These are phyloP conservation scores for Strobilomyces dryophilus DNA, from an alignment of 768 basidiomycete species.

Conservation along the genomic window DNA sequence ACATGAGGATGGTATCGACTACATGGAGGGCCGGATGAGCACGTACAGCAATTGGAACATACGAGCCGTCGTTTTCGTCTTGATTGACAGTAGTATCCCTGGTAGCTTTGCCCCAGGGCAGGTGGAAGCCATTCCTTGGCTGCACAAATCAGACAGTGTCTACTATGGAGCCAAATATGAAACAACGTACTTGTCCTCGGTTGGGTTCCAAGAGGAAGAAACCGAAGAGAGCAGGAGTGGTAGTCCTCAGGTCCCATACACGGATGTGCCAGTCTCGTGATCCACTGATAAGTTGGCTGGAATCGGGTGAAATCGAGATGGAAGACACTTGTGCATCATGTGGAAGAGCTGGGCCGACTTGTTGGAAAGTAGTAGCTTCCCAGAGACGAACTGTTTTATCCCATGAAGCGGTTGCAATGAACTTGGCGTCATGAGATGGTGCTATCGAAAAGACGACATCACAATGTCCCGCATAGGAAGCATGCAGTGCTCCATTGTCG, in stretches of 20 bases:
- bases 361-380: slow-evolving; percentile 18
- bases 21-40: not conserved
- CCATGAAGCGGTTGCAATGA: slow-evolving; percentile 26
- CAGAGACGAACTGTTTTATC: slow-evolving; percentile 29
- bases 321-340: slow-evolving; percentile 9
- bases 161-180: not conserved
- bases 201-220: slow-evolving; percentile 10
- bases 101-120: not conserved
- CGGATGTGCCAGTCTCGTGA: slow-evolving; percentile 12
- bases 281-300: slow-evolving; percentile 14
- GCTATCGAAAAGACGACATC: slow-evolving; percentile 19
- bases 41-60: not conserved
- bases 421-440: slow-evolving; percentile 15
- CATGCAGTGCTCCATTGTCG: not conserved
- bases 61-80: not conserved
- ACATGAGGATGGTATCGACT: not conserved
- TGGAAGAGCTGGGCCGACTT: slow-evolving; percentile 13
- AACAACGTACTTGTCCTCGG: slow-evolving; percentile 10
- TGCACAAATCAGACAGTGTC: not conserved
- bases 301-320: slow-evolving; percentile 16
- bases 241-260: slow-evolving; percentile 13
- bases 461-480: slow-evolving; percentile 10
- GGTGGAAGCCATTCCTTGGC: not conserved
- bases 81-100: not conserved
- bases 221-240: slow-evolving; percentile 13